Evolutionary conservation across 2,329 filamentous ascomycete species (phyloP).

Genomic region (Aspergillus persii): DNA sequence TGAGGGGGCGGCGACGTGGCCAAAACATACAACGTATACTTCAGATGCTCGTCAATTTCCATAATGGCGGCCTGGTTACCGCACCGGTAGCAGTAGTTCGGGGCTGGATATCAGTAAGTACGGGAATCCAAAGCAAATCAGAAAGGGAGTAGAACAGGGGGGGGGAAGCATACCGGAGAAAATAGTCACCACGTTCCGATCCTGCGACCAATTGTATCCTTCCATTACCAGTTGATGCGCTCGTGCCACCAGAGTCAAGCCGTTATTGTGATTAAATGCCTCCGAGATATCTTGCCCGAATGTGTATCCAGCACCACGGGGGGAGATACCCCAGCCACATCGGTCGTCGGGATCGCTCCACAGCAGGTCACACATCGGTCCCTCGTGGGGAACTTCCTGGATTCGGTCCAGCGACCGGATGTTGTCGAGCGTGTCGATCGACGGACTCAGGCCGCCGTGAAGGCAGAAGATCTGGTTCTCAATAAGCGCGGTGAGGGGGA

Average conservation of each 20-base stretch:
- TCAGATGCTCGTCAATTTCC: constrained; percentile 99
- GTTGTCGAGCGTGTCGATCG: constrained; percentile 92
- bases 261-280: constrained; percentile 99
- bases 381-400: constrained; percentile 97
- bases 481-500: constrained; percentile 93
- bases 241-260: constrained; percentile 88
- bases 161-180: constrained; percentile 71
- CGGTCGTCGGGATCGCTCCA: constrained; percentile 98
- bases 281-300: constrained; percentile 97
- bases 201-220: constrained; percentile 99
- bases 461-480: constrained; percentile 99
- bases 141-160: too few relatives aligned
- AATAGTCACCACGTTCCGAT: constrained; percentile 96
- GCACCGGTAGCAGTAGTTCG: constrained; percentile 97
- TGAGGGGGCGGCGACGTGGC: background rate
- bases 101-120: constrained; percentile 51
- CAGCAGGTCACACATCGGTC: constrained; percentile 94
- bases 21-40: constrained; percentile 92
- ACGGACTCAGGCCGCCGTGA: constrained; percentile 94
- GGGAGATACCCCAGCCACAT: constrained; percentile 94
- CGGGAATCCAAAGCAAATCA: background rate
- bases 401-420: constrained; percentile 93
- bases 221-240: constrained; percentile 99
- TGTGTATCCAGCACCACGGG: constrained; percentile 89
- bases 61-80: constrained; percentile 99